A percentile compares a stretch with the other conserved stretches of the same genome.
Evolutionary conservation across 1,139 yeast species (phyloP).

Genomic region (Hansenula lynferdii): DNA sequence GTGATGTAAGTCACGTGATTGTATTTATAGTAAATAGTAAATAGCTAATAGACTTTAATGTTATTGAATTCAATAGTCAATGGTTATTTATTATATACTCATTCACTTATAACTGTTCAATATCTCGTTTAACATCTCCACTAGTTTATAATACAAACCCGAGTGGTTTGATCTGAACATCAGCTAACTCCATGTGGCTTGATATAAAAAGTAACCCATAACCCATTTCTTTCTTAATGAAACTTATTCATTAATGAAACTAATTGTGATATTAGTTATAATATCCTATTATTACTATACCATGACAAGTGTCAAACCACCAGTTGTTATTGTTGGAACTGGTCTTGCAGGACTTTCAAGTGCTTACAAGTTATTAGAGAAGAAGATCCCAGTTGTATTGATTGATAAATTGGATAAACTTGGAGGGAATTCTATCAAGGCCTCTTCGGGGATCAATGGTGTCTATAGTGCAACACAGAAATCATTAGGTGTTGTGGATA

Average conservation of each 20-base stretch:
- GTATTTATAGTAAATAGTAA: too few relatives aligned
- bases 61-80: too few relatives aligned
- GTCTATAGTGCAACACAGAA: conserved; percentile 61
- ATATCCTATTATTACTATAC: conserved; percentile 24
- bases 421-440: conserved; percentile 79
- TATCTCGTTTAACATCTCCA: too few relatives aligned
- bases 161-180: neutral
- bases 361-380: conserved; percentile 57
- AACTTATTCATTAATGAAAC: too few relatives aligned
- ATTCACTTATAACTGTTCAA: too few relatives aligned
- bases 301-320: conserved; percentile 12
- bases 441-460: conserved; percentile 82
- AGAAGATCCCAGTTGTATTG: conserved; percentile 50
- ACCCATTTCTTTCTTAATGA: too few relatives aligned
- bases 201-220: too few relatives aligned
- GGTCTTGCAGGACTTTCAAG: conserved; percentile 81
- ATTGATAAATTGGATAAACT: conserved; percentile 60
- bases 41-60: too few relatives aligned
- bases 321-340: conserved; percentile 67
- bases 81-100: too few relatives aligned
- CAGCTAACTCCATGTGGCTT: conserved; percentile 1
- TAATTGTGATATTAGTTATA: too few relatives aligned
- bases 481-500: conserved; percentile 44
- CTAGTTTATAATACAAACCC: too few relatives aligned
- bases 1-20: too few relatives aligned